Conservation (phyloP, 1,139 yeast species). For the Yamadazyma songkhlaensis region DNA sequence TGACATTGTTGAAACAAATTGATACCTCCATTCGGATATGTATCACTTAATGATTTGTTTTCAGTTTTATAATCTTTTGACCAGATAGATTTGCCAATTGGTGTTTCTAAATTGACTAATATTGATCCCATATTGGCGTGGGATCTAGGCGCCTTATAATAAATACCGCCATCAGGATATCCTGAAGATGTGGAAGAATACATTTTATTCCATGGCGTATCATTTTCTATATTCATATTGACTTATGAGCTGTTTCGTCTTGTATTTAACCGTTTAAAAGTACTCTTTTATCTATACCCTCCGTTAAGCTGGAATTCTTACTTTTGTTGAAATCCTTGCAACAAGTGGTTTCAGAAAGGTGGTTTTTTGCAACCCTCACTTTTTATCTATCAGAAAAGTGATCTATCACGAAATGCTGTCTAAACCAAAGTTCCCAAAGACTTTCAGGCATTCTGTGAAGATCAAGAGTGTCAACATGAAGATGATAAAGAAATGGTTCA, state of each 20-base stretch:
- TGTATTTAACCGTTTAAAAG: too few relatives aligned
- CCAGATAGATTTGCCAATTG: constrained; percentile 20
- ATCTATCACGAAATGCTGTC: too few relatives aligned
- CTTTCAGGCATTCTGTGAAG: constrained; percentile 26
- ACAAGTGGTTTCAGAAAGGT: background rate
- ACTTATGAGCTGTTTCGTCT: background rate
- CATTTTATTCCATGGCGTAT: too few relatives aligned
- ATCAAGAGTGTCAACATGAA: constrained; percentile 31
- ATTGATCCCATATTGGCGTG: constrained; percentile 19
- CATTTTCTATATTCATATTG: background rate
- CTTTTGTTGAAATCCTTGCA: background rate
- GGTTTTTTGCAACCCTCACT: background rate
- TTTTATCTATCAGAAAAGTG: too few relatives aligned
- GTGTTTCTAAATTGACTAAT: constrained; percentile 9
- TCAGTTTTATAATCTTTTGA: constrained; percentile 13
- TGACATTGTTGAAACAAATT: too few relatives aligned
- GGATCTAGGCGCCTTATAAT: constrained; percentile 23
- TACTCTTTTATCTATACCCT: too few relatives aligned
- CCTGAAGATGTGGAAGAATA: too few relatives aligned
- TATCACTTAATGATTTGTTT: too few relatives aligned
- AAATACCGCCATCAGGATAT: too few relatives aligned
- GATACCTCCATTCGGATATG: too few relatives aligned
- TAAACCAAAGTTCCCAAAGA: constrained; percentile 21
- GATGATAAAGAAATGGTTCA: constrained; percentile 37
- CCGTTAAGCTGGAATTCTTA: too few relatives aligned